Conservation (phyloP, 768 basidiomycete genomes). For the Roridomyces roridus region DNA sequence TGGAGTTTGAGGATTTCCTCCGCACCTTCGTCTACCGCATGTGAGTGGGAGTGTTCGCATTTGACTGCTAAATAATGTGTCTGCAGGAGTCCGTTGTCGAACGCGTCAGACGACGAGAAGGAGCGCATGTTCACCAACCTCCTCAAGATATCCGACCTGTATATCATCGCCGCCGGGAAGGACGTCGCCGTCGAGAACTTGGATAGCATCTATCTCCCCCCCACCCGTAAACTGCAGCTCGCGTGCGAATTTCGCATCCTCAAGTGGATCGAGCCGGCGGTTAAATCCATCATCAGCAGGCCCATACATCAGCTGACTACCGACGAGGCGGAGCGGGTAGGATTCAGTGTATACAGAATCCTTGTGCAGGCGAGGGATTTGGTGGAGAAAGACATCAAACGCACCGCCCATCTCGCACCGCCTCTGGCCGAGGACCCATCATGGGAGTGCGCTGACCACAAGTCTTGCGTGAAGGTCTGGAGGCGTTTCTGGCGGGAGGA, state of each 20-base stretch:
- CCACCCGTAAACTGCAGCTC: conserved; percentile 1
- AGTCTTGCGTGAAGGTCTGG: neutral
- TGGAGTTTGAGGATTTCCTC: no score
- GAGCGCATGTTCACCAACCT: neutral
- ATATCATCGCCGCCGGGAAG: neutral
- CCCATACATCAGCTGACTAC: neutral
- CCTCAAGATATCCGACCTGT: neutral
- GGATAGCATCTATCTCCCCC: neutral
- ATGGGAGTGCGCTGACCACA: neutral
- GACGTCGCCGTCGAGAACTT: neutral
- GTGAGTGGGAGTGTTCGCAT: no score
- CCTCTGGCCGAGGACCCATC: neutral
- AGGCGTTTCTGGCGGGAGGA: neutral
- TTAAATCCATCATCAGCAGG: neutral
- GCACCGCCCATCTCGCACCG: neutral
- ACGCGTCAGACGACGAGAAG: no score
- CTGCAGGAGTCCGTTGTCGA: neutral
- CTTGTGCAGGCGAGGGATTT: neutral
- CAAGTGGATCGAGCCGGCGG: conserved; percentile 1
- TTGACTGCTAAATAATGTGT: no score
- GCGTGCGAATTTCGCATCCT: neutral
- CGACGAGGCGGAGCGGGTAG: neutral
- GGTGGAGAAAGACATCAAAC: neutral
- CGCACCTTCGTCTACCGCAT: no score
- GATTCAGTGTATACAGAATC: neutral